These are phyloP conservation scores for Talaromyces verruculosus DNA, from an alignment of 2,329 filamentous ascomycete genomes.

Conservation along the genomic window DNA sequence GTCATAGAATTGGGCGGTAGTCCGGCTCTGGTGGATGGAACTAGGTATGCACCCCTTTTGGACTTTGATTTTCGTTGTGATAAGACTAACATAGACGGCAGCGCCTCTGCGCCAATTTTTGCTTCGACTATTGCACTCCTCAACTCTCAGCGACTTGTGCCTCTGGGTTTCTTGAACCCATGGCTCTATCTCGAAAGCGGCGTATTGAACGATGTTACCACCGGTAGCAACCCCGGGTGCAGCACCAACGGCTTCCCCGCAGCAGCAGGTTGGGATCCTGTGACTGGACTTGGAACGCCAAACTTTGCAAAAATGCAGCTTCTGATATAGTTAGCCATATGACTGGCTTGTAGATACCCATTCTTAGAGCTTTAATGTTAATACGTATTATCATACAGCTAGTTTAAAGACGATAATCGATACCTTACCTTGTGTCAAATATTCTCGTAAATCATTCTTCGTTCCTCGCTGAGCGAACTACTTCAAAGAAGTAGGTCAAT, in stretches of 20 bases:
- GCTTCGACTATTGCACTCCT: conserved; percentile 60
- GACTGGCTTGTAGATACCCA: neutral
- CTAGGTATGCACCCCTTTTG: conserved; percentile 17
- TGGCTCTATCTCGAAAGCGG: conserved; percentile 54
- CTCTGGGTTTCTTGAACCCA: conserved; percentile 61
- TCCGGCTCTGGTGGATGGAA: conserved; percentile 37
- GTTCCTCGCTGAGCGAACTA: neutral
- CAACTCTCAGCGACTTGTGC: conserved; percentile 59
- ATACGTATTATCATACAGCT: neutral
- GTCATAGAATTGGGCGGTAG: conserved; percentile 26
- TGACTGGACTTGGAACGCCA: conserved; percentile 33
- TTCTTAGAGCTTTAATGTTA: neutral
- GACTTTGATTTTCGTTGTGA: neutral
- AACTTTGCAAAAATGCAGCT: neutral
- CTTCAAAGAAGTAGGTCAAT: no score
- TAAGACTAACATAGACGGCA: conserved; percentile 20
- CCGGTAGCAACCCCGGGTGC: conserved; percentile 51
- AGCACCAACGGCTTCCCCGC: conserved; percentile 26
- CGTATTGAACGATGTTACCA: conserved; percentile 51
- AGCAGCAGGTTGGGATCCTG: conserved; percentile 34
- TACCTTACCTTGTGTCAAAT: neutral
- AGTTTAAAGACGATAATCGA: neutral
- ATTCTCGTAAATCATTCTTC: neutral
- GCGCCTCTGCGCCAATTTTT: conserved; percentile 58
- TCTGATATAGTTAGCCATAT: neutral